These are phyloP conservation scores for Globisporangium nunn DNA, from an alignment of 352 stramenopile genomes.

Conservation along the genomic window DNA sequence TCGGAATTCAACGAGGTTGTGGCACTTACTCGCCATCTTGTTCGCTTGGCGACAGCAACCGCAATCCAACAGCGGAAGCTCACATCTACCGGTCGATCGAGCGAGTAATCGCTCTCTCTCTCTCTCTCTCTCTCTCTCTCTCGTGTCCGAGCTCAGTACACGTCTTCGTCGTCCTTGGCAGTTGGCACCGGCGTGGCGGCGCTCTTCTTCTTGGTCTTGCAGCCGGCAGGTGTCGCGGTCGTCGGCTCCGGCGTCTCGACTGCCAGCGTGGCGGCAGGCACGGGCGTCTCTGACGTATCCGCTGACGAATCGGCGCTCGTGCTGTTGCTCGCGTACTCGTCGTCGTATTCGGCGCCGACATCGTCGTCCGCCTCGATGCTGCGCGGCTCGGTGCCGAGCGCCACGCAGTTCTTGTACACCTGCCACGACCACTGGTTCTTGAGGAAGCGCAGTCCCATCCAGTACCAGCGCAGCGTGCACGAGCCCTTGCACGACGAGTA, in stretches of 20 bases:
- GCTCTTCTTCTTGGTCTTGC: neutral
- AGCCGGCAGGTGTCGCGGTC: neutral
- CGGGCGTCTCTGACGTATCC: neutral
- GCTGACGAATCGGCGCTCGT: neutral
- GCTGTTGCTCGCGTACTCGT: conserved; percentile 1
- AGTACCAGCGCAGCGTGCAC: conserved; percentile 37
- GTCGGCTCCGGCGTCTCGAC: neutral
- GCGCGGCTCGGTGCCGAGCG: neutral
- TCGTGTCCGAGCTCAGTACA: neutral
- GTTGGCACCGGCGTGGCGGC: neutral
- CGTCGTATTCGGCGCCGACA: conserved; percentile 1
- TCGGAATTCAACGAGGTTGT: neutral
- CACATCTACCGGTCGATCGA: neutral
- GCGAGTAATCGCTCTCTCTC: too few species aligned
- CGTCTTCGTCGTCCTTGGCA: neutral
- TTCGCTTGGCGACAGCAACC: neutral
- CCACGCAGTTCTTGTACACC: conserved; percentile 44
- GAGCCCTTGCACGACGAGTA: conserved; percentile 29
- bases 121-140: too few species aligned
- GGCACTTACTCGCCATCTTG: neutral
- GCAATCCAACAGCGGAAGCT: neutral
- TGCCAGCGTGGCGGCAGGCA: too few species aligned
- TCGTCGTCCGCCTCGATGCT: neutral
- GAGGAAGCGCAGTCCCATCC: conserved; percentile 31
- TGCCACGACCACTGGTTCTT: conserved; percentile 50